phyloP scores from a whole-genome alignment of 2,329 filamentous ascomycete genomes.

The Fusarium ramigenum region DNA sequence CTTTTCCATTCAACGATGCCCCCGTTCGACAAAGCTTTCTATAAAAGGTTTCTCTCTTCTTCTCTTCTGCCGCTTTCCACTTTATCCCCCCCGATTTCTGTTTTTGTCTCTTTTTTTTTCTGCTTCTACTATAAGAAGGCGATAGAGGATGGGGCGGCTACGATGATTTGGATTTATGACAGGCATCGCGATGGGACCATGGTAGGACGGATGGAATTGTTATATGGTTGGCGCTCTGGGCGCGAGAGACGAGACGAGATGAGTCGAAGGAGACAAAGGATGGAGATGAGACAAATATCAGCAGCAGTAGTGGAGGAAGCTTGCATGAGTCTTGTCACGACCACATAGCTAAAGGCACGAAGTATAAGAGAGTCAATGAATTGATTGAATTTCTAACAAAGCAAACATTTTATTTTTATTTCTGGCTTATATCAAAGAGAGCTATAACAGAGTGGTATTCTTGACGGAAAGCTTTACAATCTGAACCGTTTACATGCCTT shows the following conservation, averaged over 20 bases:
- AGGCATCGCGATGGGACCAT: slow-evolving; percentile 37
- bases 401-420: slow-evolving; percentile 17
- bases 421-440: slow-evolving; percentile 2
- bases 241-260: slow-evolving; percentile 15
- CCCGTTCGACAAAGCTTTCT: slow-evolving; percentile 31
- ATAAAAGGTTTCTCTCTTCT: slow-evolving; percentile 19
- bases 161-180: slow-evolving; percentile 46
- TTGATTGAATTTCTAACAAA: slow-evolving; percentile 31
- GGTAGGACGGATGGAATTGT: slow-evolving; percentile 27
- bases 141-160: slow-evolving; percentile 41
- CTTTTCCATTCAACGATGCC: slow-evolving; percentile 13
- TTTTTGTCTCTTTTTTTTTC: slow-evolving; percentile 15
- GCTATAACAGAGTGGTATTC: background rate
- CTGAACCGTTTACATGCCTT: background rate
- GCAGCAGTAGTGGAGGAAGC: slow-evolving; percentile 26
- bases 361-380: slow-evolving; percentile 38
- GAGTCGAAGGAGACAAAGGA: background rate
- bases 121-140: slow-evolving; percentile 37
- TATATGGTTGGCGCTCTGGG: slow-evolving; percentile 31
- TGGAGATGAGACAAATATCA: slow-evolving; percentile 7
- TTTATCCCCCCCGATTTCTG: slow-evolving; percentile 21
- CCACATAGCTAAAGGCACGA: slow-evolving; percentile 43
- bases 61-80: slow-evolving; percentile 24
- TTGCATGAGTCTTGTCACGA: slow-evolving; percentile 45
- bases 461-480: slow-evolving; percentile 1